These are phyloP conservation scores for Lasiodiplodia hormozganensis DNA, from an alignment of 2,329 filamentous ascomycete genomes.

Conservation along the genomic window DNA sequence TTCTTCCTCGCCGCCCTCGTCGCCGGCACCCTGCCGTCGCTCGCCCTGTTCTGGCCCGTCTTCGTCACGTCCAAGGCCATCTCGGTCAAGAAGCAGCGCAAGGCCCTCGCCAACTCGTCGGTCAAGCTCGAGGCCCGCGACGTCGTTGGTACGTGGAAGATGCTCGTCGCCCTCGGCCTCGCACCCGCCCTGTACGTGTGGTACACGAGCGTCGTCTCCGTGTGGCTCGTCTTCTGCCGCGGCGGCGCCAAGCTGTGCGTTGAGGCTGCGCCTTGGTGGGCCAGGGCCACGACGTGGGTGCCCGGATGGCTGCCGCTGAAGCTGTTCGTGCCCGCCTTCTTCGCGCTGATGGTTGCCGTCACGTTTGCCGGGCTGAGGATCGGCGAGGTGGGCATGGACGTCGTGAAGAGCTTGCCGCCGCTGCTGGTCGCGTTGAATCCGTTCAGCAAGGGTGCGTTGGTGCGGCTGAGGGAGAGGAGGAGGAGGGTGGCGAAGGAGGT, in stretches of 20 bases:
- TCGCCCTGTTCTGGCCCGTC: constrained; percentile 24
- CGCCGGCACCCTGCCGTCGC: constrained; percentile 17
- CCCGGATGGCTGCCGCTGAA: constrained; percentile 80
- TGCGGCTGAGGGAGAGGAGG: constrained; percentile 73
- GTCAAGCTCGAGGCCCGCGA: constrained; percentile 32
- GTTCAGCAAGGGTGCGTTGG: constrained; percentile 78
- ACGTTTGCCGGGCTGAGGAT: constrained; percentile 89
- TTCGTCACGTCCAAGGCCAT: constrained; percentile 30
- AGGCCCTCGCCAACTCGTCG: constrained; percentile 30
- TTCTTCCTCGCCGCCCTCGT: constrained; percentile 9
- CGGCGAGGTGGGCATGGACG: constrained; percentile 93
- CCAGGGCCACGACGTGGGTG: constrained; percentile 79
- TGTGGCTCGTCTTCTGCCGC: constrained; percentile 11
- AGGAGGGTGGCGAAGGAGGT: constrained; percentile 77
- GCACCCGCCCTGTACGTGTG: constrained; percentile 29
- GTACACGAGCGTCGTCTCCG: constrained; percentile 22
- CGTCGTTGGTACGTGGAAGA: constrained; percentile 32
- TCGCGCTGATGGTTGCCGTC: constrained; percentile 79
- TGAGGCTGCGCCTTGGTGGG: constrained; percentile 41
- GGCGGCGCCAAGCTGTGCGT: neutral
- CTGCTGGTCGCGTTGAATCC: constrained; percentile 82
- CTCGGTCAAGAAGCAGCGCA: constrained; percentile 30
- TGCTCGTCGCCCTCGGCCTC: constrained; percentile 31
- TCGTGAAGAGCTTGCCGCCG: constrained; percentile 91
- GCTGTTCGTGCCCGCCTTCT: constrained; percentile 74